Percentiles rank a stretch among this genome's conserved stretches.
Conservation (phyloP, 331 rosid species). For the Quercus tomentella region DNA sequence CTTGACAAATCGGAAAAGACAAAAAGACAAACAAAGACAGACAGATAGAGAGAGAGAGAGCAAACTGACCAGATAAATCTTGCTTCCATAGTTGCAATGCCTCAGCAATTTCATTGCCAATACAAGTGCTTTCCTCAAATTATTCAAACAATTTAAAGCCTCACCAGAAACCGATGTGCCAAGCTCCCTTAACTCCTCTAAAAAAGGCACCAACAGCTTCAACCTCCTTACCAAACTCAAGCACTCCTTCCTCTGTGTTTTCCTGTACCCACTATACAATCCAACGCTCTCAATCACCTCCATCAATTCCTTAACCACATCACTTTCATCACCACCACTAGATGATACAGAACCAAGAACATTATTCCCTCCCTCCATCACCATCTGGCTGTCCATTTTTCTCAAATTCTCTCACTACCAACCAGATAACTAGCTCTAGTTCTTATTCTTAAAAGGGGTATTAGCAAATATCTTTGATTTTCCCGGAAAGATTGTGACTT, state of each 20-base stretch:
- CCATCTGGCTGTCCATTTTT: slow-evolving; percentile 24
- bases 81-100: slow-evolving; percentile 68
- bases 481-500: not conserved
- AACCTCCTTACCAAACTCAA: slow-evolving; percentile 56
- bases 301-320: slow-evolving; percentile 35
- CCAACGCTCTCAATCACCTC: slow-evolving; percentile 52
- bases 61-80: slow-evolving; percentile 54
- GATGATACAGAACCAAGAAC: slow-evolving; percentile 2
- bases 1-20: not conserved
- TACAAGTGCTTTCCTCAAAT: slow-evolving; percentile 42
- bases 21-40: not conserved
- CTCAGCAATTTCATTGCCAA: slow-evolving; percentile 44
- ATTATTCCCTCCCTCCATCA: slow-evolving; percentile 12
- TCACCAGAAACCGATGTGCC: slow-evolving; percentile 20
- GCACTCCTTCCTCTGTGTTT: slow-evolving; percentile 55
- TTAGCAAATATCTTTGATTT: not conserved
- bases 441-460: not conserved
- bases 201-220: slow-evolving; percentile 59
- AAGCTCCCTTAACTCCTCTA: slow-evolving; percentile 61
- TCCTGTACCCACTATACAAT: slow-evolving; percentile 56
- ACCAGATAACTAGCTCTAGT: not conserved
- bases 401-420: not conserved
- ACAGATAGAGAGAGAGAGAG: not conserved
- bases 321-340: not conserved
- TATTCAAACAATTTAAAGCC: slow-evolving; percentile 36